Conservation (phyloP, 805 yeast genomes). For the Starmera amethionina region DNA sequence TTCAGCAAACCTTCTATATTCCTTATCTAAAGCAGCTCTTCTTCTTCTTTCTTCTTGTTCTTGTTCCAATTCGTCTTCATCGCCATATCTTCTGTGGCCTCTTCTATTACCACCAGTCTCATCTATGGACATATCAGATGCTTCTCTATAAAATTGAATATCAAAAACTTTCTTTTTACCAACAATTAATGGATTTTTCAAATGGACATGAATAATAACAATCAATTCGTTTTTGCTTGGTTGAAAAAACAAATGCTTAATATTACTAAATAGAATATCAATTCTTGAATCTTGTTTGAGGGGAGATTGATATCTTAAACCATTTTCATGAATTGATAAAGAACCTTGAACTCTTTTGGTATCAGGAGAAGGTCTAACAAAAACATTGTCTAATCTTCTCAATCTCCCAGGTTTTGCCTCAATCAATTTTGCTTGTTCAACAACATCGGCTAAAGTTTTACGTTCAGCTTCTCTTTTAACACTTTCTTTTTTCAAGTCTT, state of each 20-base stretch:
- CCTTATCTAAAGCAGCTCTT: slow-evolving; percentile 83
- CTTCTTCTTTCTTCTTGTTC: slow-evolving; percentile 97
- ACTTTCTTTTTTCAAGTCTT: slow-evolving; percentile 86
- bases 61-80: slow-evolving; percentile 96
- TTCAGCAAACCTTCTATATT: slow-evolving; percentile 83
- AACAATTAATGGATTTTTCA: slow-evolving; percentile 87
- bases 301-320: slow-evolving; percentile 87
- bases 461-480: slow-evolving; percentile 85
- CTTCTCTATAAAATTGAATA: slow-evolving; percentile 94
- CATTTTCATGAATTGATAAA: slow-evolving; percentile 88
- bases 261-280: slow-evolving; percentile 82
- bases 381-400: slow-evolving; percentile 77
- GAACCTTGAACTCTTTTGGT: slow-evolving; percentile 92
- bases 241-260: slow-evolving; percentile 90
- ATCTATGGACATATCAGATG: slow-evolving; percentile 90
- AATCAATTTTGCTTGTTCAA: slow-evolving; percentile 78
- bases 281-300: slow-evolving; percentile 77
- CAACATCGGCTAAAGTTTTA: slow-evolving; percentile 89
- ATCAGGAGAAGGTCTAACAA: slow-evolving; percentile 92
- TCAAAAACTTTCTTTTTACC: slow-evolving; percentile 95
- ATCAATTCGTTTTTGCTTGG: slow-evolving; percentile 92
- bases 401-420: slow-evolving; percentile 81
- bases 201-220: slow-evolving; percentile 85
- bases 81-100: slow-evolving; percentile 81
- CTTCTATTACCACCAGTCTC: slow-evolving; percentile 92